These are phyloP conservation scores for Xylariales sp. DNA, from an alignment of 2,329 filamentous ascomycete genomes.

Conservation along the genomic window DNA sequence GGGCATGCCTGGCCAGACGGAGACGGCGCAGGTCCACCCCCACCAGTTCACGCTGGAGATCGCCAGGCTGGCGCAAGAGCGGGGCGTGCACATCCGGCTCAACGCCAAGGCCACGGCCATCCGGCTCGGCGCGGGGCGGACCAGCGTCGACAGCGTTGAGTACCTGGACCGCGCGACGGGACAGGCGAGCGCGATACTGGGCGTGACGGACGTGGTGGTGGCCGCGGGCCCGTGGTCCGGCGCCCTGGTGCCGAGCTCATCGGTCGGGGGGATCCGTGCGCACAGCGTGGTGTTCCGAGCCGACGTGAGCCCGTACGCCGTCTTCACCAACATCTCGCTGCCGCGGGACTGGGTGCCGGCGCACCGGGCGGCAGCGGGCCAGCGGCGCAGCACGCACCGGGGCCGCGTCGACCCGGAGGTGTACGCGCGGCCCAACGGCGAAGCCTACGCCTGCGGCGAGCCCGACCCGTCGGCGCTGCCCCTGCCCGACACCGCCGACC, in stretches of 20 bases:
- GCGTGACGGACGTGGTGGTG: slow-evolving; percentile 50
- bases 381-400: slow-evolving; percentile 50
- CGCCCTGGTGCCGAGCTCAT: slow-evolving; percentile 50
- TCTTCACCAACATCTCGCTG: slow-evolving; percentile 83
- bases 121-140: slow-evolving; percentile 38
- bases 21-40: slow-evolving; percentile 92
- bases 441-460: slow-evolving; percentile 94
- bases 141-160: slow-evolving; percentile 57
- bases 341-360: slow-evolving; percentile 58
- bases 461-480: slow-evolving; percentile 72
- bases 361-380: slow-evolving; percentile 41
- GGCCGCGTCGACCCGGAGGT: slow-evolving; percentile 81
- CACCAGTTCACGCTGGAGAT: slow-evolving; percentile 86
- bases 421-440: slow-evolving; percentile 82
- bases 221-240: slow-evolving; percentile 62
- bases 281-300: slow-evolving; percentile 63
- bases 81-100: slow-evolving; percentile 63
- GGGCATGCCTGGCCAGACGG: slow-evolving; percentile 62
- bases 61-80: slow-evolving; percentile 67
- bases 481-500: slow-evolving; percentile 70
- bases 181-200: slow-evolving; percentile 28
- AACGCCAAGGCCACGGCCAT: slow-evolving; percentile 66
- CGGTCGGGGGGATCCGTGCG: slow-evolving; percentile 55
- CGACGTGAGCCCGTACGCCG: slow-evolving; percentile 66
- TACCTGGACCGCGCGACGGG: slow-evolving; percentile 46